Base-by-base conservation (phyloP, 2,329 filamentous ascomycete genomes). In the Colletotrichum gigasporum region DNA sequence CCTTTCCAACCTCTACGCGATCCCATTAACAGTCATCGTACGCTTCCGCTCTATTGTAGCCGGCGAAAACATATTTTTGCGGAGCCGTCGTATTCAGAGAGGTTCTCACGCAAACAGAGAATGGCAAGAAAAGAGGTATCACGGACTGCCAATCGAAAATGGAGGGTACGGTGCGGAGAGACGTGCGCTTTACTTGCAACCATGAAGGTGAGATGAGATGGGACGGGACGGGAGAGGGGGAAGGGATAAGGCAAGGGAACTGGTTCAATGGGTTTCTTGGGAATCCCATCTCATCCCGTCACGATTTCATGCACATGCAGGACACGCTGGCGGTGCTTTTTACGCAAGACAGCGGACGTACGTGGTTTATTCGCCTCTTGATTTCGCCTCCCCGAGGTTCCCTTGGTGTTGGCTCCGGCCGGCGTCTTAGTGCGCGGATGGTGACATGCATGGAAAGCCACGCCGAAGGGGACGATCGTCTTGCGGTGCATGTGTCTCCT, bases 221-320 rank as follows among this genome's bases (percentile, higher is more conserved):
- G 51, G 32, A 63, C 55, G 24, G 26, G 30, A 26, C n/a, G 39
- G 39, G 32, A 11, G 22, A 14, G 26, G 37, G n/a, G 7, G n/a
- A n/a, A 14, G 14, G 5, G 44, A 10, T 11, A 11, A 20, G 22
- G 22, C n/a, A 11, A 5, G 20, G 9, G 26, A 26, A 42, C 28
- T 18, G 32, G 32, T 26, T 26, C 16, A 26, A 42, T 41, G 51
- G 39, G 51, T 5, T n/a, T 30, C 26, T 20, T 37, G 14, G 22
- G 55, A 53, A 62, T 57, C 18, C 26, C 47, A 62, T 63, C 34
- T 45, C 26, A 59, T n/a, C n/a, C n/a, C n/a, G n/a, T n/a, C n/a
- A n/a, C n/a, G 42, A 30, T 20, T 30, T 44, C 50, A 61, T 66
- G 64, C 64, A 66, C n/a, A 66, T 65, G 64, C 64, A 55, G 39